Evolutionary conservation across 163 green algal genomes (phyloP), one percentile per base, ranked within the genome.

Genomic region (Scenedesmus sp.): DNA sequence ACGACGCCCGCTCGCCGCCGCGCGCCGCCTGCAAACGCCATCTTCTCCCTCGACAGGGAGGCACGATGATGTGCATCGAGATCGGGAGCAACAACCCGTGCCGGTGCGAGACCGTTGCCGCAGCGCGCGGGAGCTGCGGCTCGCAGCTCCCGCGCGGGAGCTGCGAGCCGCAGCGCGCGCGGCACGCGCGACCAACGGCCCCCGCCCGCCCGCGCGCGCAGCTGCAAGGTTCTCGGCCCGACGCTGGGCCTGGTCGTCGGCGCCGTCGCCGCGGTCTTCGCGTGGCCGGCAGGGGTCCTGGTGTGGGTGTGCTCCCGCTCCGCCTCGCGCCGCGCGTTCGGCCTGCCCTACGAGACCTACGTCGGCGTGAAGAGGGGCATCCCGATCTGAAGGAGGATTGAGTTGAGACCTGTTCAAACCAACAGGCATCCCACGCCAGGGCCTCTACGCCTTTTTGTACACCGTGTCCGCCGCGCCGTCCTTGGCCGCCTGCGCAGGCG

Each of bases 401-500:
- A n/a, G n/a, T n/a, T n/a, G n/a, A n/a, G n/a, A n/a, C n/a, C n/a
- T n/a, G n/a, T n/a, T n/a, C 15, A 20, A 13, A 3, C 7, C 14
- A 60, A 28, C 22, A 60, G 14, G 22, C 14, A 3, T 3, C 3
- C 22, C 53, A 36, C 9, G 53, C 53, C 28, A 22, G 6, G 39
- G 7, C 39, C 39, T 47, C 39, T n/a, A 47, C 22, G 58, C 60
- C 75, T 93, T 93, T 42, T 89, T 84, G 74, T 91, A 94, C 10
- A 87, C 63, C 47, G 75, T 70, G 78, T 94, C 89, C 1, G 39
- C 33, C 29, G 76, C 39, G 0, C 81, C 83, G 11, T 81, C 66
- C n/a, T 63, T 70, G 39, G 79, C 80, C 0, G 81, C 84, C 84
- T 87, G 75, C 11, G 22, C n/a, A n/a, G n/a, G n/a, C n/a, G n/a